Evolutionary conservation across 768 basidiomycete genomes (phyloP).

Genomic region (Wakefieldia striispora): DNA sequence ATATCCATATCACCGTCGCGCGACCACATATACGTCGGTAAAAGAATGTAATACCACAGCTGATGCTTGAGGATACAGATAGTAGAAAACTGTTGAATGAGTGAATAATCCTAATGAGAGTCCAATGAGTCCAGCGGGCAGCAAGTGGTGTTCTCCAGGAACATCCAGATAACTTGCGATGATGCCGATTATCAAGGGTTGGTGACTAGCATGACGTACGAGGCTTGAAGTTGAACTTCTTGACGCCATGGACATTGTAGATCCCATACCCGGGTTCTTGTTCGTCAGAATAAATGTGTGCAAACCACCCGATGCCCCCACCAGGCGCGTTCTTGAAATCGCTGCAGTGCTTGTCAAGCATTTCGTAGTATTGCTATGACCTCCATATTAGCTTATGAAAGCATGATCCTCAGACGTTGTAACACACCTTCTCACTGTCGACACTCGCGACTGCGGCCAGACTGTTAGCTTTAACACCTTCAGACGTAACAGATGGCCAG

Average conservation of each 20-base stretch:
- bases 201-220: conserved; percentile 51
- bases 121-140: background rate
- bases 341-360: conserved; percentile 63
- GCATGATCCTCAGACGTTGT: background rate
- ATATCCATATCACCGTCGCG: background rate
- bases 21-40: too few species aligned
- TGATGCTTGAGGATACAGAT: conserved; percentile 6
- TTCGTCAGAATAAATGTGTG: conserved; percentile 71
- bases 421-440: conserved; percentile 56
- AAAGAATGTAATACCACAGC: too few species aligned
- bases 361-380: conserved; percentile 48
- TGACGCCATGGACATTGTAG: conserved; percentile 43
- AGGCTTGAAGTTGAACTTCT: conserved; percentile 67
- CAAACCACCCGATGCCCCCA: conserved; percentile 80
- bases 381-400: background rate
- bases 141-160: background rate
- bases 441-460: conserved; percentile 57
- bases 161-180: background rate
- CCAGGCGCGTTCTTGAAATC: conserved; percentile 56
- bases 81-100: background rate
- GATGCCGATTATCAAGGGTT: background rate
- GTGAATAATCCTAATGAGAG: background rate
- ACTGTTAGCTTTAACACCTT: conserved; percentile 65
- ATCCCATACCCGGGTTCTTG: conserved; percentile 72
- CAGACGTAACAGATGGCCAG: conserved; percentile 68